Conservation (phyloP, 352 stramenopile genomes). For the Phytophthora quininea region DNA sequence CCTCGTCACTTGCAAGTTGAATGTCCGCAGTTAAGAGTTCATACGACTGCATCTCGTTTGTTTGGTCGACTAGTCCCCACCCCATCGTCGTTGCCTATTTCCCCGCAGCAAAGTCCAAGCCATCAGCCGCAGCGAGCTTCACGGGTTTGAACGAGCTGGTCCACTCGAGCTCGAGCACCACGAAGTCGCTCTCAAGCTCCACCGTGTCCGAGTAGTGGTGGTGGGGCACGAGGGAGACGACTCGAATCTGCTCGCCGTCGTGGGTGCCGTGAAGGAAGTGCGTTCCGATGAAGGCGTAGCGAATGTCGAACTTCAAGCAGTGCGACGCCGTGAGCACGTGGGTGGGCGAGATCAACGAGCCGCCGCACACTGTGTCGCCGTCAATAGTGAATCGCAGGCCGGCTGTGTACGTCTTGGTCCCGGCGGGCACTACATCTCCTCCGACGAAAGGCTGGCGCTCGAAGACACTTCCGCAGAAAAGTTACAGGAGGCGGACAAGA, state of each 20-base stretch:
- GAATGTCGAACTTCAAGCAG: background rate
- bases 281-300: slow-evolving; percentile 14
- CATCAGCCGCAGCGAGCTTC: slow-evolving; percentile 25
- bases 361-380: slow-evolving; percentile 9
- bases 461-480: background rate
- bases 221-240: slow-evolving; percentile 10
- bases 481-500: background rate
- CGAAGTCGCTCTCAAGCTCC: too few species aligned
- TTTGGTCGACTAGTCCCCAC: slow-evolving; percentile 22
- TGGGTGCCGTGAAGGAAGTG: slow-evolving; percentile 24
- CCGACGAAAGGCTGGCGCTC: slow-evolving; percentile 37
- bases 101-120: slow-evolving; percentile 13
- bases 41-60: slow-evolving; percentile 16
- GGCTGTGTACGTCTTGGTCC: slow-evolving; percentile 39
- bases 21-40: slow-evolving; percentile 17
- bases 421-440: slow-evolving; percentile 33
- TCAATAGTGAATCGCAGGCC: slow-evolving; percentile 15
- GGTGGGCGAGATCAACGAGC: slow-evolving; percentile 9
- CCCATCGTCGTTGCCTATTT: slow-evolving; percentile 27
- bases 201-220: background rate
- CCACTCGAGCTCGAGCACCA: slow-evolving; percentile 46
- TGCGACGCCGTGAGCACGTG: slow-evolving; percentile 14
- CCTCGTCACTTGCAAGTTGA: slow-evolving; percentile 18
- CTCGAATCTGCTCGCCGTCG: slow-evolving; percentile 19
- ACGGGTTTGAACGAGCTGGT: slow-evolving; percentile 38